A percentile compares a stretch with the other conserved stretches of the same genome.
These are phyloP conservation scores for Zygoascus tannicola DNA, from an alignment of 805 yeast species.

Conservation along the genomic window DNA sequence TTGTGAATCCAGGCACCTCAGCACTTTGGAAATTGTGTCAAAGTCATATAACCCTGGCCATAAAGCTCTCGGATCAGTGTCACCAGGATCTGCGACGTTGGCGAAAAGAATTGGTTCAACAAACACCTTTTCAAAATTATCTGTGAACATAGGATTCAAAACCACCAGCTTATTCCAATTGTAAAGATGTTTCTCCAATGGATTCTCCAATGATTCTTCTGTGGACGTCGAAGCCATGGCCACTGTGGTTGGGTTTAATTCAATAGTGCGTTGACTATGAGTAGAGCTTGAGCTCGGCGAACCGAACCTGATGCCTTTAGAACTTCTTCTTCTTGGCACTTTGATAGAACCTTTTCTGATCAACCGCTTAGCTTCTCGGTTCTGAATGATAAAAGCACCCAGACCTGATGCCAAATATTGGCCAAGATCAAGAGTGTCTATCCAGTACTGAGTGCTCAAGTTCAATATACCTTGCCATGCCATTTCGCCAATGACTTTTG, in stretches of 20 bases:
- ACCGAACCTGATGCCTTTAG: not conserved
- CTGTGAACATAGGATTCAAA: not conserved
- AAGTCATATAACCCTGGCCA: not conserved
- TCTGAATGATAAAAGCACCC: not conserved
- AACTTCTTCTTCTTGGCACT: not conserved
- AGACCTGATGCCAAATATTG: not conserved
- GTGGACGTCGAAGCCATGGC: not conserved
- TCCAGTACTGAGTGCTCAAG: not conserved
- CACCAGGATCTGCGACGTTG: not conserved
- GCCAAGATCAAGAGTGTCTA: not conserved
- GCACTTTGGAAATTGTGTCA: not conserved
- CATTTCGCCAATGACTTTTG: not conserved
- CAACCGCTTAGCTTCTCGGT: not conserved
- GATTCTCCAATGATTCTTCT: not conserved
- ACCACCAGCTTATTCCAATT: not conserved
- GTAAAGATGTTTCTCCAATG: not conserved
- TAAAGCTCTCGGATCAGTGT: not conserved
- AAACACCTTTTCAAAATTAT: not conserved
- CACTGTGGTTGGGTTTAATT: not conserved
- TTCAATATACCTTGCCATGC: conserved; percentile 1
- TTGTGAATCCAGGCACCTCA: not conserved
- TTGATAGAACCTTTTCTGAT: not conserved
- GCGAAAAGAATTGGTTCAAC: not conserved
- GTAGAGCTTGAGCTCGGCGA: not conserved
- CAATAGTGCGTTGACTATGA: not conserved